Percentiles rank a stretch among this genome's conserved stretches.
These are phyloP conservation scores for Pyrenula massariospora DNA, from an alignment of 495 filamentous ascomycete species.

Conservation along the genomic window DNA sequence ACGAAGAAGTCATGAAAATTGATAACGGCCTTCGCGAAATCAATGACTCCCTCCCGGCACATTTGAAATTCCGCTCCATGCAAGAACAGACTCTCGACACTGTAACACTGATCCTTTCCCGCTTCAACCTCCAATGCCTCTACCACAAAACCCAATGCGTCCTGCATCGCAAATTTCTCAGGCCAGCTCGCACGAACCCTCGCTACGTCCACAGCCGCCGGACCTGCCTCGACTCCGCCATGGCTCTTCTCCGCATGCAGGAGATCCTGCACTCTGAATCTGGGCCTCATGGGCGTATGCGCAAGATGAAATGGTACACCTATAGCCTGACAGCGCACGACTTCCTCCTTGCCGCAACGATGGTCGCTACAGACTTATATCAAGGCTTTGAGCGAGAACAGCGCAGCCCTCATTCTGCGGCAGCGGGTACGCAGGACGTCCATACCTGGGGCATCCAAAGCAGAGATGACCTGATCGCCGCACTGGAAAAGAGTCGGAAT, in stretches of 20 bases:
- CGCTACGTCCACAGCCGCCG: conserved; percentile 74
- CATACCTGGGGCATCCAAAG: conserved; percentile 62
- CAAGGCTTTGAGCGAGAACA: conserved; percentile 15
- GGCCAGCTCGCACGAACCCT: conserved; percentile 63
- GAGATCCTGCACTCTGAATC: conserved; percentile 64
- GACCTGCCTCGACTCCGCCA: conserved; percentile 76
- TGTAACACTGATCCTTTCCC: conserved; percentile 70
- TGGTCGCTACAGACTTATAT: conserved; percentile 74
- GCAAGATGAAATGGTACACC: conserved; percentile 60
- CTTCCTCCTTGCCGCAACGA: conserved; percentile 81
- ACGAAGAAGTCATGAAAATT: conserved; percentile 77
- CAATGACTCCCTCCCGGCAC: conserved; percentile 59
- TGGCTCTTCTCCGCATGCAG: conserved; percentile 69
- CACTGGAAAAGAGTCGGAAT: conserved; percentile 55
- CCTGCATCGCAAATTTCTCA: conserved; percentile 78
- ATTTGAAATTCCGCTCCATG: conserved; percentile 65
- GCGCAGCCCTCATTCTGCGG: conserved; percentile 14
- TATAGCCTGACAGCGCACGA: conserved; percentile 70
- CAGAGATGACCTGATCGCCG: conserved; percentile 60
- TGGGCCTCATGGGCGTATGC: conserved; percentile 57
- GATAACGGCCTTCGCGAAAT: conserved; percentile 68
- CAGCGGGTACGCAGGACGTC: conserved; percentile 29
- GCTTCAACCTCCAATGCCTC: conserved; percentile 75
- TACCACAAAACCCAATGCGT: conserved; percentile 82
- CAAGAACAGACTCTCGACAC: conserved; percentile 68